Evolutionary conservation across 441 rosid genomes (phyloP), one percentile per base, ranked within the genome.

Genomic region (Mallotus japonicus): DNA sequence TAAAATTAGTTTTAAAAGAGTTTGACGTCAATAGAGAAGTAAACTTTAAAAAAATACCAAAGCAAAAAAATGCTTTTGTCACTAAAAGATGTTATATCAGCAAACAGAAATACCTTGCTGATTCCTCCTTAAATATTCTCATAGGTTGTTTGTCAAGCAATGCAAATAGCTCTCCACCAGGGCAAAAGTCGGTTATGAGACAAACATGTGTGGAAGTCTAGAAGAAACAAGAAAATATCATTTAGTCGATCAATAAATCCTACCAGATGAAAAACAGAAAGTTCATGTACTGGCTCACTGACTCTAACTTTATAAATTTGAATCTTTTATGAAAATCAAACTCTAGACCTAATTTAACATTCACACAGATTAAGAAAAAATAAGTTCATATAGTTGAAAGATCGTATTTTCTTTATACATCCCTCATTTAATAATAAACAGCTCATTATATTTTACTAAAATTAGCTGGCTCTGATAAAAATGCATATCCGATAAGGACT

Each of bases 121-220:
- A 92, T 49, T 91, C 95, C 79, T 95, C 97, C 74, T 84, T 88
- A 72, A 95, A 86, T 60, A 86, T 44, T 85, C 91, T 95, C 98
- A 93, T 90, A 63, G 99, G 98, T 69, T 92, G 98, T 77, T 82
- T 89, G 82, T 93, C 97, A 66, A 95, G 98, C 80, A 95, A 70
- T 46, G 87, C 88, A 85, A 95, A 95, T 82, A 95, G 86, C 83
- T 95, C 99, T 76, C 99, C 99, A 34, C 99, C 99, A 8, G 96
- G 88, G 79, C 86, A 95, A 82, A 95, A 95, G 87, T 95, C 99
- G 65, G 98, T 95, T 79, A 95, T 93, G 81, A 95, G 88, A 84
- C 97, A 95, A 74, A 93, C 91, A 46, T 95, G 99, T 57, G 98
- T 91, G 73, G 97, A 79, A 73, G 98, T 95, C 99, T 95, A 55